Evolutionary conservation across 371 early-diverging fungal genomes (phyloP).

Genomic region (Apophysomyces ossiformis): DNA sequence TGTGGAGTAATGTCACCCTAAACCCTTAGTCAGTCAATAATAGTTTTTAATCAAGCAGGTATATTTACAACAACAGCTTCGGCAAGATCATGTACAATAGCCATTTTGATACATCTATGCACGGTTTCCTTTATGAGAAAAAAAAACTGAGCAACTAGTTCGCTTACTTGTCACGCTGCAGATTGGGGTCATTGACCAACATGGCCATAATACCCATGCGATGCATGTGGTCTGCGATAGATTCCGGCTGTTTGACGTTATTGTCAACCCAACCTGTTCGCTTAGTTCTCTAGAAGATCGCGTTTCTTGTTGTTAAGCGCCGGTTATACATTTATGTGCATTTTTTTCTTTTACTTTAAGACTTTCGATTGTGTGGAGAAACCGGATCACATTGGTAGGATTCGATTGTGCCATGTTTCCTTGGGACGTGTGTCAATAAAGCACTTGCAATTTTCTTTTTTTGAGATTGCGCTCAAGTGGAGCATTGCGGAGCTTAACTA

Average conservation of each 20-base stretch:
- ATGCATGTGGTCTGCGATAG: slow-evolving; percentile 95
- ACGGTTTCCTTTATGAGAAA: neutral
- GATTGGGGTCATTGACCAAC: slow-evolving; percentile 72
- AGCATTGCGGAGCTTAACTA: no score
- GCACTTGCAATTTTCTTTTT: no score
- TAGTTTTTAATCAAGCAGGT: neutral
- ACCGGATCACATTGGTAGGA: slow-evolving; percentile 53
- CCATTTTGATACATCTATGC: slow-evolving; percentile 82
- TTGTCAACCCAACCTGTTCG: slow-evolving; percentile 91
- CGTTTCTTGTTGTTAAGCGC: neutral
- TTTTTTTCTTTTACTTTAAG: slow-evolving; percentile 59
- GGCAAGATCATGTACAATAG: slow-evolving; percentile 91
- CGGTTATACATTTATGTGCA: no score
- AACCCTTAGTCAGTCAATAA: neutral
- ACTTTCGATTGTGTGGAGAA: slow-evolving; percentile 68
- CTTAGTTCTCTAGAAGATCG: slow-evolving; percentile 71
- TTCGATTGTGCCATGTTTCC: slow-evolving; percentile 1
- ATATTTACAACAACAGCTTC: slow-evolving; percentile 78
- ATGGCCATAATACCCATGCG: slow-evolving; percentile 89
- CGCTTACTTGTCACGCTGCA: slow-evolving; percentile 56
- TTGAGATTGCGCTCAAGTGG: no score
- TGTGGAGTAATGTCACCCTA: slow-evolving; percentile 93
- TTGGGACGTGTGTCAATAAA: no score
- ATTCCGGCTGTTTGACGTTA: slow-evolving; percentile 74
- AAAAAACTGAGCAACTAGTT: neutral